phyloP scores from a whole-genome alignment of 768 basidiomycete genomes.

The Mrakia frigida region DNA sequence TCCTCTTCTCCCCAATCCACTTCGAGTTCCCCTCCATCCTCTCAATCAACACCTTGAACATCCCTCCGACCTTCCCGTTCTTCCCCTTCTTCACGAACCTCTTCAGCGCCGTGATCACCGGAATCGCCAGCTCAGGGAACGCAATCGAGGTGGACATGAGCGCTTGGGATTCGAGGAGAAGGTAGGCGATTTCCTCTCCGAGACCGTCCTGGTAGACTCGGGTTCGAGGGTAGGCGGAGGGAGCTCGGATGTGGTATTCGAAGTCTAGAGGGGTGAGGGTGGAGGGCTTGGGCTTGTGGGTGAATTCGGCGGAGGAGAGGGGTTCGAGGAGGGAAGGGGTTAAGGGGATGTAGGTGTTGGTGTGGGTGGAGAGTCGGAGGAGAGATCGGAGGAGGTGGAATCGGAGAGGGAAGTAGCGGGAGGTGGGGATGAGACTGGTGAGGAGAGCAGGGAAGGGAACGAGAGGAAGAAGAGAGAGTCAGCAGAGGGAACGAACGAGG shows the following conservation, averaged over 20 bases:
- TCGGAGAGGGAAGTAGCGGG: slow-evolving; percentile 90
- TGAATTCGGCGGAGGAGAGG: slow-evolving; percentile 64
- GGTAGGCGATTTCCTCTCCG: slow-evolving; percentile 70
- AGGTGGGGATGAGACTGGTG: slow-evolving; percentile 75
- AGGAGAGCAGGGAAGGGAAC: background rate
- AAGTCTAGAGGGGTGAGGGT: slow-evolving; percentile 85
- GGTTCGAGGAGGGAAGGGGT: slow-evolving; percentile 81
- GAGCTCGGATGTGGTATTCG: slow-evolving; percentile 77
- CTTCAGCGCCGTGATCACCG: slow-evolving; percentile 65
- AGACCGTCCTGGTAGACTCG: slow-evolving; percentile 76
- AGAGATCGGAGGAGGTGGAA: slow-evolving; percentile 86
- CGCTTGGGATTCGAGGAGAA: slow-evolving; percentile 70
- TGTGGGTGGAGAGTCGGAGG: slow-evolving; percentile 75
- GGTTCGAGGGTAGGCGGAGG: slow-evolving; percentile 82
- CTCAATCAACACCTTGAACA: slow-evolving; percentile 73
- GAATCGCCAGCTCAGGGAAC: slow-evolving; percentile 87
- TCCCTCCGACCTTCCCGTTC: slow-evolving; percentile 44
- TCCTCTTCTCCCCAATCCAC: slow-evolving; percentile 70
- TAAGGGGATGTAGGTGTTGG: slow-evolving; percentile 78
- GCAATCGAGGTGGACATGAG: slow-evolving; percentile 77
- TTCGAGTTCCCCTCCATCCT: slow-evolving; percentile 74
- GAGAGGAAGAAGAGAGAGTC: slow-evolving; percentile 40
- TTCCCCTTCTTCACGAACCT: slow-evolving; percentile 60
- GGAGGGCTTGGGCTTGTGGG: slow-evolving; percentile 70
- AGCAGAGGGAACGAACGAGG: too few species aligned